Evolutionary conservation across 768 basidiomycete genomes (phyloP).

Genomic region (Postia placenta): DNA sequence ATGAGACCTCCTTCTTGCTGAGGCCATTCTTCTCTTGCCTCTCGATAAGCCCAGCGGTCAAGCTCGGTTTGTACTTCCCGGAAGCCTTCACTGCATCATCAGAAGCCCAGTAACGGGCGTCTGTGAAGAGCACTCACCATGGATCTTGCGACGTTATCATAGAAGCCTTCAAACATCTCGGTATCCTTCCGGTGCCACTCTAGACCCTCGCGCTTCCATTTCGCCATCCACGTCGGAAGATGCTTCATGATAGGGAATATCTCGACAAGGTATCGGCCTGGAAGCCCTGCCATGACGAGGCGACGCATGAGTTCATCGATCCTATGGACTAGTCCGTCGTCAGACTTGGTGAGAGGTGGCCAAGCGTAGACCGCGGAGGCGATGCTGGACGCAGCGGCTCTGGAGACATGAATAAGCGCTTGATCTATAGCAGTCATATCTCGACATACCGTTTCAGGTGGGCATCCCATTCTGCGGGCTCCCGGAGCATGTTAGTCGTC

Average conservation of each 20-base stretch:
- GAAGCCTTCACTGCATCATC: too few relatives aligned
- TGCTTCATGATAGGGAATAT: constrained; percentile 23
- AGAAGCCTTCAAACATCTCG: constrained; percentile 12
- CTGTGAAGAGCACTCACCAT: constrained; percentile 12
- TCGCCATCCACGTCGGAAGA: constrained; percentile 30
- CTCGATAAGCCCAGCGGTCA: too few relatives aligned
- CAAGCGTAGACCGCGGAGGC: neutral
- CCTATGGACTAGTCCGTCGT: neutral
- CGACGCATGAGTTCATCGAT: neutral
- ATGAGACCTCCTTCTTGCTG: constrained; percentile 15
- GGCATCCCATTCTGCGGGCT: neutral
- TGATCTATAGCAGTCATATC: neutral
- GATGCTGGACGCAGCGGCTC: neutral
- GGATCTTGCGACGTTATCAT: constrained; percentile 7
- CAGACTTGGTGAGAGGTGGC: neutral
- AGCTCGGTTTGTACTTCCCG: too few relatives aligned
- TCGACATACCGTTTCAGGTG: neutral
- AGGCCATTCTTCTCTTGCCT: constrained; percentile 4
- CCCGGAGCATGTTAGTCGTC: neutral
- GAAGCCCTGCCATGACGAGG: constrained; percentile 19
- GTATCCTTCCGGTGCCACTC: constrained; percentile 27
- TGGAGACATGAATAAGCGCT: neutral
- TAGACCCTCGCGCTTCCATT: constrained; percentile 19
- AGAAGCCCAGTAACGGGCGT: too few relatives aligned
- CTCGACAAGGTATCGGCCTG: constrained; percentile 17